Evolutionary conservation across 805 yeast genomes (phyloP), one percentile per base, ranked within the genome.

Genomic region (Zygoascus bituminiphila): DNA sequence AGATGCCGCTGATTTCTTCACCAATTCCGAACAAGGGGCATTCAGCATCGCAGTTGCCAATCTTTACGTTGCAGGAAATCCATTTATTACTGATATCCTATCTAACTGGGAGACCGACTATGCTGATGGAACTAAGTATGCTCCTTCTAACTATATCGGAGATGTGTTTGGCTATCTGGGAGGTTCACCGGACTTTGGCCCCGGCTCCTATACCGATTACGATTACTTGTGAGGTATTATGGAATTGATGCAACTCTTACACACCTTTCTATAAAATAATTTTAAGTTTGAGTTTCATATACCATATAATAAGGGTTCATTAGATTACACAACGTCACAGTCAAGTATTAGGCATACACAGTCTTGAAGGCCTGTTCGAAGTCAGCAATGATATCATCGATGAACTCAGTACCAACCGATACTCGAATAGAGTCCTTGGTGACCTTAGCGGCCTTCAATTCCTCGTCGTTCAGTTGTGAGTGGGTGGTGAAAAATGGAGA

Each of bases 401-500:
- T 84, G 65, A 78, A 81, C 72, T 89, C 98, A 47, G 88, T 83
- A 63, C 98, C 98, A 43, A 87, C 85, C 42, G 95, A 79, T 41
- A 88, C 82, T 72, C 98, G 82, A 59, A 91, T 80, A 62, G 88
- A 76, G 56, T 87, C 96, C 59, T 84, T 81, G 48, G 93, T 78
- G 50, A 91, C 97, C 68, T 97, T 97, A 44, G 94, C 75, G 12
- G 83, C 79, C 38, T 69, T 49, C 70, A 86, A 87, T 72, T 88
- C 97, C 55, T 81, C 84, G 42, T 85, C 88, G 38, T 72, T 67
- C 62, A 91, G 76, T 72, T 93, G 98, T 66, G 88, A 89, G 69
- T 91, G 98, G 22, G 98, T 91, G 37, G 98, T 93, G 69, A 78
- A 88, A 76, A 83, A 89, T 56, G 98, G 98, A 47, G 96, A 89